Evolutionary conservation across 1,139 yeast genomes (phyloP), one percentile per base, ranked within the genome.

Genomic region (Geotrichum restrictum): DNA sequence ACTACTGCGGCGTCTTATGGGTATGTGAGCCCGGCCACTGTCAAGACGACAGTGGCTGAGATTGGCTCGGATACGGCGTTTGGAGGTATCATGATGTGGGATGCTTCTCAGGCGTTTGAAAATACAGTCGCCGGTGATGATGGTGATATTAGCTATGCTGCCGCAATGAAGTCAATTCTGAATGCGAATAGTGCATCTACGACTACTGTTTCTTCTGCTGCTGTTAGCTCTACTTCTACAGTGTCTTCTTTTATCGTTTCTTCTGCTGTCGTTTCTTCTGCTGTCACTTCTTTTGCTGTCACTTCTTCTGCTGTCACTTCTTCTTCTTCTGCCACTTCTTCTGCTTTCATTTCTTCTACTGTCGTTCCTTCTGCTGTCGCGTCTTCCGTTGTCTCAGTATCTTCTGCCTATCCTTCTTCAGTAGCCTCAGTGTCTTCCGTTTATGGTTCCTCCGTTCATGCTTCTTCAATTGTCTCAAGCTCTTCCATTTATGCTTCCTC

Each of bases 21-120:
- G 39, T 85, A 83, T 50, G 49, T 43, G 22, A 19, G 40, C 16
- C 57, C 59, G 21, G 46, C 55, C 16, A 57, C 59, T 8, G 62
- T 67, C 33, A 50, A 59, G 43, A 33, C 56, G 13, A 58, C 64
- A 36, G 55, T 64, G 34, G 34, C 59, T 5, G 6, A 21, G n/a
- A 44, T 52, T 19, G 34, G 34, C n/a, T 18, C 44, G 4, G 41
- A 72, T 53, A 33, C 60, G 11, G 69, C 77, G 49, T 86, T 88
- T 63, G 96, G 95, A 57, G 97, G 97, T 64, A 77, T 89, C 58
- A 82, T 86, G 73, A 71, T 88, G 60, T 89, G 97, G 96, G 96
- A 89, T 71, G 96, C 95, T 48, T 85, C 94, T 51, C 89, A 85
- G 67, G 89, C 85, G 14, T 79, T 75, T 66, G 8, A 24, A 3